Base-by-base conservation (phyloP, 257 asterid species). In the Gardenia jasminoides region DNA sequence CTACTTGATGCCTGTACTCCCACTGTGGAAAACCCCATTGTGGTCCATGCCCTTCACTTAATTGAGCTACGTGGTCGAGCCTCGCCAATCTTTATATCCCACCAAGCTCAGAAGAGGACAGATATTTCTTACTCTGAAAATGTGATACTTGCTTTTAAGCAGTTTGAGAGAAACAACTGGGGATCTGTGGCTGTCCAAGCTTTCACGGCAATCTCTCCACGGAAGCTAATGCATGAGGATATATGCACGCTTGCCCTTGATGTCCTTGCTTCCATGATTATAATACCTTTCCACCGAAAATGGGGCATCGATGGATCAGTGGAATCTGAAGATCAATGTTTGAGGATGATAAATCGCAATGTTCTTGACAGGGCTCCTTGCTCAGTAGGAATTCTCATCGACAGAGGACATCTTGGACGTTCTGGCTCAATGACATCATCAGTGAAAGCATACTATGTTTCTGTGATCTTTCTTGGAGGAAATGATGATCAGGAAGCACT, bases 211-310 rank as follows among this genome's bases (percentile, higher is more conserved):
- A 79, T 82, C 52, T 82, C 83, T 7, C 85, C 85, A 6, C 50
- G 74, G 19, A 74, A 82, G 47, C 72, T 82, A 79, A 82, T 82
- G 85, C 80, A 79, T 16, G 83, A 82, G 76, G 85, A 82, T 62
- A 82, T 82, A 33, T 82, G 83, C 76, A 82, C 82, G 7, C 80
- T 82, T 74, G 70, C 85, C 67, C 78, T 82, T 20, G 80, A 82
- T 46, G 73, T 52, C 61, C 80, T 78, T 44, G 80, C 80, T 9
- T 78, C 85, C 33, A 31, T 78, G 43, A 76, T 82, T 9, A 78
- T 82, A 74, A 4, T 82, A 24, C 85, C 85, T 2, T 82, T 82
- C 26, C 85, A 82, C 44, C 67, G 82, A 39, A 78, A 72, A 74
- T 82, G 85, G 85, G 85, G 43, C 1, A 67, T 74, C n/a, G 77